A percentile compares a stretch with the other conserved stretches of the same genome.
These are phyloP conservation scores for Boletus rubescentipes DNA, from an alignment of 768 basidiomycete genomes.

Conservation along the genomic window DNA sequence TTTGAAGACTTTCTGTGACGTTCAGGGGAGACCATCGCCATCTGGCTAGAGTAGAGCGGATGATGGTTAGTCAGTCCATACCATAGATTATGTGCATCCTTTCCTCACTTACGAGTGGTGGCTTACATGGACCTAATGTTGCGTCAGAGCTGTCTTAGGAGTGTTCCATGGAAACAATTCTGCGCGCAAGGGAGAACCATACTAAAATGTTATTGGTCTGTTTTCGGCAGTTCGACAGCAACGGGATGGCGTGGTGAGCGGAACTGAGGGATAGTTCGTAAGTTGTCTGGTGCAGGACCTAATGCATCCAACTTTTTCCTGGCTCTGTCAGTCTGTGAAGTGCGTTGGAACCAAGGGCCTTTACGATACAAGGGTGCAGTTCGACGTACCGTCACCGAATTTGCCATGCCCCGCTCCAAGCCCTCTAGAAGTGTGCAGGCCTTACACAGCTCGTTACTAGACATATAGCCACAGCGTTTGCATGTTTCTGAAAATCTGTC, in stretches of 20 bases:
- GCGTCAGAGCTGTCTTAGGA: not conserved
- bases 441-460: conserved; percentile 95
- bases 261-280: conserved; percentile 78
- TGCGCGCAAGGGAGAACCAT: not conserved
- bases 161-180: not conserved
- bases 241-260: conserved; percentile 43
- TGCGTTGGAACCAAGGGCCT: conserved; percentile 1
- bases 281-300: conserved; percentile 59
- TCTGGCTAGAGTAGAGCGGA: conserved; percentile 15
- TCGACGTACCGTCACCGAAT: conserved; percentile 55
- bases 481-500: conserved; percentile 67
- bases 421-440: conserved; percentile 91
- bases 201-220: not conserved
- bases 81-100: not conserved
- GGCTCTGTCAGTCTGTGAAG: conserved; percentile 62
- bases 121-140: conserved; percentile 3
- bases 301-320: conserved; percentile 60
- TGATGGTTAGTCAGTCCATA: not conserved
- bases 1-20: conserved; percentile 38
- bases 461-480: conserved; percentile 90
- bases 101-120: not conserved
- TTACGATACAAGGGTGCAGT: not conserved
- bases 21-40: conserved; percentile 27
- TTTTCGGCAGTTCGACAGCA: conserved; percentile 37
- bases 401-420: conserved; percentile 78